phyloP scores from a whole-genome alignment of 805 yeast species.

The Sugiyamaella qingdaonensis region DNA sequence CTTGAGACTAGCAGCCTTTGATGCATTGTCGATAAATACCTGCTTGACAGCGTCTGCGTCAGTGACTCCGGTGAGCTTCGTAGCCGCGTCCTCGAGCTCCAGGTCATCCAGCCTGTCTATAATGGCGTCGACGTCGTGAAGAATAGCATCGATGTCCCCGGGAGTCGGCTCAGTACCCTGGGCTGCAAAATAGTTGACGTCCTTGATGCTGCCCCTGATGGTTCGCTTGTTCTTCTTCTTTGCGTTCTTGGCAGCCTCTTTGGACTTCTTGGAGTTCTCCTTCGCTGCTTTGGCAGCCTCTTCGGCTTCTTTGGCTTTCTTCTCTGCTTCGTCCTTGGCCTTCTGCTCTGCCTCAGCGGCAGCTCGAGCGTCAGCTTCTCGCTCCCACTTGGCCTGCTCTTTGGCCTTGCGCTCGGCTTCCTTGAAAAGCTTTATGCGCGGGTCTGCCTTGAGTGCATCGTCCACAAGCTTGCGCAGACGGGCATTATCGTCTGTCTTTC shows the following conservation, averaged over 20 bases:
- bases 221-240: slow-evolving; percentile 96
- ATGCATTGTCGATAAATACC: not conserved
- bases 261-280: slow-evolving; percentile 87
- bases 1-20: slow-evolving; percentile 19
- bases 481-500: slow-evolving; percentile 94
- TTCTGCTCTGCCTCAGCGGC: slow-evolving; percentile 91
- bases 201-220: slow-evolving; percentile 78
- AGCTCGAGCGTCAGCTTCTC: slow-evolving; percentile 94
- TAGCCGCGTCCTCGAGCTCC: slow-evolving; percentile 70
- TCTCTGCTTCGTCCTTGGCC: slow-evolving; percentile 84
- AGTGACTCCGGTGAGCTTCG: slow-evolving; percentile 51
- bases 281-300: slow-evolving; percentile 59
- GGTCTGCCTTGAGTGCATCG: slow-evolving; percentile 85
- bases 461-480: slow-evolving; percentile 81
- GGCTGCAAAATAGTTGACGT: slow-evolving; percentile 71
- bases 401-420: slow-evolving; percentile 92
- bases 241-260: slow-evolving; percentile 83
- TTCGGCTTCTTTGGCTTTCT: slow-evolving; percentile 69
- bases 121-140: slow-evolving; percentile 69
- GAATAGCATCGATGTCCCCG: slow-evolving; percentile 48
- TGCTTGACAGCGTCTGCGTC: slow-evolving; percentile 55
- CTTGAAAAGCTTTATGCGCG: slow-evolving; percentile 90
- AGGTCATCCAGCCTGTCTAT: slow-evolving; percentile 78
- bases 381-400: slow-evolving; percentile 95
- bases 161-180: slow-evolving; percentile 62